These are phyloP conservation scores for Leccinum boreale DNA, from an alignment of 768 basidiomycete genomes.

Conservation along the genomic window DNA sequence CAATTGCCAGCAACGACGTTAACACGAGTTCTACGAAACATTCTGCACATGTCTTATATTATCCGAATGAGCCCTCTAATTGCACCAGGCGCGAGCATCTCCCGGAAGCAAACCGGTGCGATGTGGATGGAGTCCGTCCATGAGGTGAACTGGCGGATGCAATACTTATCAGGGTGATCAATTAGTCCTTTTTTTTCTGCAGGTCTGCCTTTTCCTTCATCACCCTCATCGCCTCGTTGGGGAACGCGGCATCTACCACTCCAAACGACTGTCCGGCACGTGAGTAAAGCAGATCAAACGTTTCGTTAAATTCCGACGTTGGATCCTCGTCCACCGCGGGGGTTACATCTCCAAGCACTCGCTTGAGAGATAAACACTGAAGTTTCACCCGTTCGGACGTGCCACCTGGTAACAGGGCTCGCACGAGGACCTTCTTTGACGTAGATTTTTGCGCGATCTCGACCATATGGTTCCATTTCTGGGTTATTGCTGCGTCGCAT, in stretches of 20 bases:
- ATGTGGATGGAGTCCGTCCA: not conserved
- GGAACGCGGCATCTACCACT: constrained; percentile 22
- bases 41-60: not conserved
- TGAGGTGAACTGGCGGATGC: not conserved
- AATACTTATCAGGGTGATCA: not conserved
- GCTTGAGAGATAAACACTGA: constrained; percentile 23
- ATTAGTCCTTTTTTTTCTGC: not conserved
- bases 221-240: constrained; percentile 15
- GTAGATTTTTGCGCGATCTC: constrained; percentile 26
- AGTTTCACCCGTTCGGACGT: constrained; percentile 23
- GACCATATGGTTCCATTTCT: constrained; percentile 28
- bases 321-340: constrained; percentile 13
- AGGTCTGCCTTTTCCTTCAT: constrained; percentile 10
- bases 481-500: constrained; percentile 19
- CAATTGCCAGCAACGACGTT: not conserved
- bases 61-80: not conserved
- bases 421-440: constrained; percentile 23
- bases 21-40: not conserved
- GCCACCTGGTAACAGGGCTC: constrained; percentile 28
- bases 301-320: constrained; percentile 15
- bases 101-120: not conserved
- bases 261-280: constrained; percentile 16
- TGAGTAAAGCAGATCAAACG: constrained; percentile 27
- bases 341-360: constrained; percentile 10
- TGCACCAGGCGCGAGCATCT: not conserved